These are phyloP conservation scores for Babesia caballi DNA, from an alignment of 169 alveolate genomes.

Conservation along the genomic window DNA sequence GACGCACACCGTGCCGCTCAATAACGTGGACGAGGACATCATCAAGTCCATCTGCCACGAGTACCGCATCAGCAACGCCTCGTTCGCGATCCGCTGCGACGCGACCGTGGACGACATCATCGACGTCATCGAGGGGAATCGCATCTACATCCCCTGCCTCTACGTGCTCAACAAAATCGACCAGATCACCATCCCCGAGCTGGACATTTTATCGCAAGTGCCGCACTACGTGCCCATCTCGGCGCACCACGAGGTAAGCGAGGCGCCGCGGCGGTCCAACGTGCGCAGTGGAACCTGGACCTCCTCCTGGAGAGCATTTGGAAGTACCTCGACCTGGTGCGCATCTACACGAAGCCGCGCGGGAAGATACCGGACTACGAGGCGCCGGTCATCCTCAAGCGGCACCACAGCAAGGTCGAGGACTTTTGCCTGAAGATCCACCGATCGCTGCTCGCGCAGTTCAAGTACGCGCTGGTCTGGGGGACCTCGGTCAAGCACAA, in stretches of 20 bases:
- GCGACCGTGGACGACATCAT: conserved; percentile 97
- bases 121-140: conserved; percentile 96
- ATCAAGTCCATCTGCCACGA: conserved; percentile 85
- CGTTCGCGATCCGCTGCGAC: conserved; percentile 89
- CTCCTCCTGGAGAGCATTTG: conserved; percentile 95
- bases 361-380: conserved; percentile 95
- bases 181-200: conserved; percentile 83
- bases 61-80: conserved; percentile 92
- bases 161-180: conserved; percentile 93
- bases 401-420: conserved; percentile 78
- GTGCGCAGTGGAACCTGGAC: conserved; percentile 91
- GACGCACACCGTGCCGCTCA: conserved; percentile 82
- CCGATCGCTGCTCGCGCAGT: conserved; percentile 80
- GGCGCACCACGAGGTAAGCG: conserved; percentile 77
- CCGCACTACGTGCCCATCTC: conserved; percentile 96
- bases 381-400: conserved; percentile 91
- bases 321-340: conserved; percentile 93
- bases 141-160: conserved; percentile 91
- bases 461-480: conserved; percentile 97
- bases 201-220: conserved; percentile 88
- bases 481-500: conserved; percentile 95
- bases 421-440: conserved; percentile 82
- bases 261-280: background rate
- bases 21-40: conserved; percentile 74
- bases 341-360: conserved; percentile 98